A percentile compares a stretch with the other conserved stretches of the same genome.
phyloP scores from a whole-genome alignment of 306 rosid species.

The Dalbergia cochinchinensis region DNA sequence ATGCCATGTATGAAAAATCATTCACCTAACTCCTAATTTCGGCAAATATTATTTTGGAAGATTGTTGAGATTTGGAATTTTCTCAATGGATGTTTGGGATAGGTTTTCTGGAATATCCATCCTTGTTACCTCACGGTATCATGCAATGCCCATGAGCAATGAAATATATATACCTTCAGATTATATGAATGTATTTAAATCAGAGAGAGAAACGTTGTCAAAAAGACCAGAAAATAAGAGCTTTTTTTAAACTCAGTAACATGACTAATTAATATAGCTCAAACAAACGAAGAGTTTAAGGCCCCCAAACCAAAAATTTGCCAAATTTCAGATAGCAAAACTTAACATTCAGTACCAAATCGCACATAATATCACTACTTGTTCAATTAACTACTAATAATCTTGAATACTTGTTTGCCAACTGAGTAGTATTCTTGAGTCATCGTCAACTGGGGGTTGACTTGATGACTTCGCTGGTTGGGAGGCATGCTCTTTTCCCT shows the following conservation, averaged over 20 bases:
- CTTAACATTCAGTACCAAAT: neutral
- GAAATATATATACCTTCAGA: neutral
- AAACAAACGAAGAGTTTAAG: neutral
- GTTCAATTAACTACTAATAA: neutral
- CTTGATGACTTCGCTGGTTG: too few species aligned
- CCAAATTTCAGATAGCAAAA: neutral
- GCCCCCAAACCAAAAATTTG: neutral
- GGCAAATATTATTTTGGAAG: slow-evolving; percentile 23
- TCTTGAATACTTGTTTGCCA: neutral
- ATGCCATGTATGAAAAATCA: slow-evolving; percentile 34
- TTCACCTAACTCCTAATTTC: slow-evolving; percentile 42
- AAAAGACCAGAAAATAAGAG: neutral
- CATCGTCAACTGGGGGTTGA: neutral
- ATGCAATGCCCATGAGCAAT: neutral
- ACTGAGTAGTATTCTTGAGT: neutral
- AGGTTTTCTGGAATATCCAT: neutral
- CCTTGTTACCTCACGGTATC: neutral
- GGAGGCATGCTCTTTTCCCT: too few species aligned
- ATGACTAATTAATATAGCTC: neutral
- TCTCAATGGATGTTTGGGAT: slow-evolving; percentile 18
- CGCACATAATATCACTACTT: neutral
- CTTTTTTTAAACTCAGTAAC: neutral
- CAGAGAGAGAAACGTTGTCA: neutral
- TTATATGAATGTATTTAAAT: neutral
- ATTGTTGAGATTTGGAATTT: slow-evolving; percentile 34